These are phyloP conservation scores for Pichia sp. DNA, from an alignment of 1,139 yeast genomes.

Conservation along the genomic window DNA sequence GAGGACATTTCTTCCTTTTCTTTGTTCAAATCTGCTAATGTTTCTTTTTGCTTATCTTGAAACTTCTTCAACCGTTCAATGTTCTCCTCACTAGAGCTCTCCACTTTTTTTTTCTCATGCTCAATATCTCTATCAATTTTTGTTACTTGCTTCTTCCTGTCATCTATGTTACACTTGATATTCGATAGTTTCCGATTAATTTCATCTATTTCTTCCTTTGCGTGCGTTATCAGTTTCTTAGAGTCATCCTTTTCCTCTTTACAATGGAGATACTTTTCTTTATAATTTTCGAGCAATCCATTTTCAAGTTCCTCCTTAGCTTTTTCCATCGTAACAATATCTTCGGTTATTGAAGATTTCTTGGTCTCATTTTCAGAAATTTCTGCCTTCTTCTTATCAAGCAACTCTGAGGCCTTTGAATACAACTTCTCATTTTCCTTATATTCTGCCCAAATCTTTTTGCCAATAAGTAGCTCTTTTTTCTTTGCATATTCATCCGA, in stretches of 20 bases:
- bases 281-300: conserved; percentile 10
- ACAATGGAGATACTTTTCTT: background rate
- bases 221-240: conserved; percentile 2
- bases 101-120: conserved; percentile 25
- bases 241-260: conserved; percentile 18
- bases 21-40: conserved; percentile 15
- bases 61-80: conserved; percentile 18
- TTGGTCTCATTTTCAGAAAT: conserved; percentile 1
- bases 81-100: conserved; percentile 22
- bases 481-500: conserved; percentile 33
- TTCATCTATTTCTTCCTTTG: conserved; percentile 18
- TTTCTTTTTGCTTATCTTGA: conserved; percentile 18
- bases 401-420: conserved; percentile 21
- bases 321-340: conserved; percentile 1
- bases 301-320: conserved; percentile 1
- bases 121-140: conserved; percentile 29
- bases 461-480: conserved; percentile 47
- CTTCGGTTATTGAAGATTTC: background rate
- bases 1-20: conserved; percentile 9
- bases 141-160: conserved; percentile 14
- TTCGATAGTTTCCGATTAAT: conserved; percentile 8
- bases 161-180: conserved; percentile 11
- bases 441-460: conserved; percentile 61
- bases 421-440: conserved; percentile 36
- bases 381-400: conserved; percentile 28